phyloP scores from a whole-genome alignment of 192 early-diverging fungal genomes.

The Rhizophagus sp. region DNA sequence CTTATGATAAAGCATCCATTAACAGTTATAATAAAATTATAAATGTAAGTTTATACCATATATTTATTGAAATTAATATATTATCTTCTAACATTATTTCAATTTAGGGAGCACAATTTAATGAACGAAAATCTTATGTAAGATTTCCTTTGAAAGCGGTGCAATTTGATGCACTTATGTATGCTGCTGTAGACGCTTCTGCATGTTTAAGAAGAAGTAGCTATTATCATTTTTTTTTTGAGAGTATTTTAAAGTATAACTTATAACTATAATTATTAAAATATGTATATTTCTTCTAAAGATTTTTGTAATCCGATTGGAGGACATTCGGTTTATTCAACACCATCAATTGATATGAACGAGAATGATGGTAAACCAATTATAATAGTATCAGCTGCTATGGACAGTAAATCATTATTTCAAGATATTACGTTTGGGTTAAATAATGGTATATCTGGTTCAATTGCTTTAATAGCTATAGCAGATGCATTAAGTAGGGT shows the following conservation, averaged over 20 bases:
- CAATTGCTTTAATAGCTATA: conserved; percentile 64
- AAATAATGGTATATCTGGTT: conserved; percentile 55
- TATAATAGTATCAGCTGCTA: conserved; percentile 62
- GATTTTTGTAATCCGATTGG: conserved; percentile 70
- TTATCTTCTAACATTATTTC: conserved; percentile 5
- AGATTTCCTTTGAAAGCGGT: conserved; percentile 68
- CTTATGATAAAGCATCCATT: conserved; percentile 35
- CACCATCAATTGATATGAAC: conserved; percentile 55
- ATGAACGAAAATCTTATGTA: conserved; percentile 47
- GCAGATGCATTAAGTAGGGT: conserved; percentile 73
- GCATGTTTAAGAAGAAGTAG: conserved; percentile 72
- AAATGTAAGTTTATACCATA: conserved; percentile 32
- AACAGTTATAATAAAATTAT: conserved; percentile 47
- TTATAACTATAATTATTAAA: background rate
- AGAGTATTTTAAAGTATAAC: background rate
- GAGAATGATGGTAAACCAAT: conserved; percentile 63
- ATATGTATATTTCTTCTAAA: conserved; percentile 16
- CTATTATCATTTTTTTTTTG: background rate
- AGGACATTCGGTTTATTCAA: conserved; percentile 68
- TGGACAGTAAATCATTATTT: conserved; percentile 69
- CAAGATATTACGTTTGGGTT: conserved; percentile 63
- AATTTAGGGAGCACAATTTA: conserved; percentile 47
- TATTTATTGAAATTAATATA: conserved; percentile 8
- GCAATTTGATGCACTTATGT: conserved; percentile 75
- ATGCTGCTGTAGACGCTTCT: conserved; percentile 59